Percentiles rank a stretch among this genome's conserved stretches.
Evolutionary conservation across 2,329 filamentous ascomycete species (phyloP).

Genomic region (Cladosporium sp.): DNA sequence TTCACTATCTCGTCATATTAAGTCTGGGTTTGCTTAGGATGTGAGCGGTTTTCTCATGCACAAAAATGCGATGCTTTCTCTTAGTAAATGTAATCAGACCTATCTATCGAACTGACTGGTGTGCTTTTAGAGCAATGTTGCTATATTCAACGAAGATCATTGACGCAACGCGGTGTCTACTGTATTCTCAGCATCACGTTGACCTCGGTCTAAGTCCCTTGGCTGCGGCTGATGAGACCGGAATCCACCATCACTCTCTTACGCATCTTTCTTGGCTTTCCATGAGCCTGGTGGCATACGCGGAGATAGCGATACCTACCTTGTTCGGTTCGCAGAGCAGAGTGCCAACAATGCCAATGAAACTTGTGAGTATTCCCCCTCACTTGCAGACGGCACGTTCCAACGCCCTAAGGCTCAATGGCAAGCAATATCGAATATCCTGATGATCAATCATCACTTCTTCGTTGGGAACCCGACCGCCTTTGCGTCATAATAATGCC

Average conservation of each 20-base stretch:
- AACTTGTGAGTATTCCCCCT: too few relatives aligned
- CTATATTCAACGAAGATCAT: background rate
- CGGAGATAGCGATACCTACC: too few relatives aligned
- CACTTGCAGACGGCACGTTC: too few relatives aligned
- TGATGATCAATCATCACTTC: too few relatives aligned
- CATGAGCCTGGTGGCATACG: too few relatives aligned
- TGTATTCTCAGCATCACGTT: background rate
- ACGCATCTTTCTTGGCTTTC: too few relatives aligned
- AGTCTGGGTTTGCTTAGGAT: background rate
- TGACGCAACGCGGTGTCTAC: background rate
- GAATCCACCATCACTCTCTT: background rate
- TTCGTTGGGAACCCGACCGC: too few relatives aligned
- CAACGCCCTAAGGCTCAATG: too few relatives aligned
- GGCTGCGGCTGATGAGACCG: background rate
- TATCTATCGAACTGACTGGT: background rate
- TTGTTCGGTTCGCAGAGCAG: too few relatives aligned
- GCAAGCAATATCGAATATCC: too few relatives aligned
- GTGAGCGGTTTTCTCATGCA: constrained; percentile 9
- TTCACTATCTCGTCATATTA: background rate
- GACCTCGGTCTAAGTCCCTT: background rate
- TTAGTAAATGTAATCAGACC: constrained; percentile 14
- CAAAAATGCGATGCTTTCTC: constrained; percentile 2
- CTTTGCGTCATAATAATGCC: too few relatives aligned
- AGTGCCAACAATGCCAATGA: too few relatives aligned
- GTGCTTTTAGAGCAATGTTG: background rate